These are phyloP conservation scores for Blastomyces percursus DNA, from an alignment of 2,329 filamentous ascomycete species.

Conservation along the genomic window DNA sequence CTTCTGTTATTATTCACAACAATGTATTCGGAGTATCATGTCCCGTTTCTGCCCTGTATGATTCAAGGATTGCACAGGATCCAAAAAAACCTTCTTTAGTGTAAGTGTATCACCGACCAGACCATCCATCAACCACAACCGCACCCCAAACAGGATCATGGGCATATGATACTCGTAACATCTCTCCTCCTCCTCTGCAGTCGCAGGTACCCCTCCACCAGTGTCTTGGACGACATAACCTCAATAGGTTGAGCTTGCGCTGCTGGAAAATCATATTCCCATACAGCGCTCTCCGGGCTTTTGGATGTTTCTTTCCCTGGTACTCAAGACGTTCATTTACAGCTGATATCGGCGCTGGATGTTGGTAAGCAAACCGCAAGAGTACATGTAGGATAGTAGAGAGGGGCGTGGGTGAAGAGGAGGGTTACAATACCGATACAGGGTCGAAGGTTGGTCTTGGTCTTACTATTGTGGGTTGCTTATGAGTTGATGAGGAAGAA, in stretches of 20 bases:
- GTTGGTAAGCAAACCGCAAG: neutral
- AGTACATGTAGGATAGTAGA: neutral
- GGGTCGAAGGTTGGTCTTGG: no score
- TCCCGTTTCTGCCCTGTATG: neutral
- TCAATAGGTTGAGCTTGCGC: neutral
- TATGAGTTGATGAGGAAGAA: neutral
- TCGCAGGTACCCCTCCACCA: neutral
- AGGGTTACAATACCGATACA: neutral
- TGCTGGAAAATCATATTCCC: neutral
- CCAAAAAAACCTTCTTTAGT: neutral
- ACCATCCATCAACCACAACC: no score
- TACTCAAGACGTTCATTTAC: no score
- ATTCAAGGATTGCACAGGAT: slow-evolving; percentile 7
- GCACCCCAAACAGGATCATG: neutral
- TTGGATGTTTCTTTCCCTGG: neutral
- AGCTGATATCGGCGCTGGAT: neutral
- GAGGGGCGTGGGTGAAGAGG: neutral
- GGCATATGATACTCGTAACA: neutral
- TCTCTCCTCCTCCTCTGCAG: neutral
- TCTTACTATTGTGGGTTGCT: neutral
- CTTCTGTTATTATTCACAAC: neutral
- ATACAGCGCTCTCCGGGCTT: neutral
- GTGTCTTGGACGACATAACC: neutral
- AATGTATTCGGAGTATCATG: no score
- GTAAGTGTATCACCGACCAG: neutral